Evolutionary conservation across 352 stramenopile species (phyloP).

Genomic region (Phytophthora boehmeriae): DNA sequence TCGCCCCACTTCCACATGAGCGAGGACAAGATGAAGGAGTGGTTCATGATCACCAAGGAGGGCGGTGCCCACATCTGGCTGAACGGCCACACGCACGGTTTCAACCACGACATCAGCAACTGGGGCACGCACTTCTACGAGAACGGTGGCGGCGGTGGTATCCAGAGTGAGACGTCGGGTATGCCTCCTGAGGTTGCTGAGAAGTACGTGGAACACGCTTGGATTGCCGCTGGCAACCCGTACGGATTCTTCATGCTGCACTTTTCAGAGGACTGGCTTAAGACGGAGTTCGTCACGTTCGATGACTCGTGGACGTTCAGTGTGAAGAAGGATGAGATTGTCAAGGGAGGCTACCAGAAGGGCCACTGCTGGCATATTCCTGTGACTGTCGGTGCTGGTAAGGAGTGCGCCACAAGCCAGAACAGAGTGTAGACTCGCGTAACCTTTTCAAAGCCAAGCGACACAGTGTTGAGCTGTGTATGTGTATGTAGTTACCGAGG

Average conservation of each 20-base stretch:
- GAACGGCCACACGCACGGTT: constrained; percentile 88
- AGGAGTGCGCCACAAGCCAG: constrained; percentile 54
- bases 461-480: constrained; percentile 18
- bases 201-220: constrained; percentile 83
- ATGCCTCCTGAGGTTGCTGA: constrained; percentile 69
- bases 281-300: constrained; percentile 86
- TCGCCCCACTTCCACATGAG: constrained; percentile 91
- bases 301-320: constrained; percentile 84
- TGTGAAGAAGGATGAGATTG: constrained; percentile 73
- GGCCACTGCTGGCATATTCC: constrained; percentile 88
- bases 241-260: constrained; percentile 89
- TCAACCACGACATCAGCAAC: constrained; percentile 86
- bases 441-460: background rate
- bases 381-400: constrained; percentile 65
- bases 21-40: constrained; percentile 89
- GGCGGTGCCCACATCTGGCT: constrained; percentile 78
- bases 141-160: constrained; percentile 85
- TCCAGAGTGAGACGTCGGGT: constrained; percentile 86
- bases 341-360: constrained; percentile 79
- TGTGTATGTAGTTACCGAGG: constrained; percentile 21
- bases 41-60: constrained; percentile 86
- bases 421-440: constrained; percentile 23
- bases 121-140: constrained; percentile 91
- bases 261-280: constrained; percentile 87
- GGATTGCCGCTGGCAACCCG: constrained; percentile 78